phyloP scores from a whole-genome alignment of 2,329 filamentous ascomycete species.

The Didymella pomorum region DNA sequence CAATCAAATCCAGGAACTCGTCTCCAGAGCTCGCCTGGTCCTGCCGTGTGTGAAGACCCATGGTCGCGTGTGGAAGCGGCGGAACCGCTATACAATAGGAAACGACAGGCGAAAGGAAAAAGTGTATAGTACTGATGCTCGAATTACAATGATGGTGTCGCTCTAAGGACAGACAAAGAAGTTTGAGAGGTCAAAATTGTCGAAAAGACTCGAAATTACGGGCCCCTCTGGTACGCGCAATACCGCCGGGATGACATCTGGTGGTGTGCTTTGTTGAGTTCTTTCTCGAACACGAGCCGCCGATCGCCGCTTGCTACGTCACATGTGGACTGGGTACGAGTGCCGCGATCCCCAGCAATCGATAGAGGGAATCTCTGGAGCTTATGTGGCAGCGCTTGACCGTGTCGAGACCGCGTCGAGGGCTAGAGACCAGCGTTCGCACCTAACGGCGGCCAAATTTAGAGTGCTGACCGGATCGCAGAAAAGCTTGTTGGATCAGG shows the following conservation, averaged over 20 bases:
- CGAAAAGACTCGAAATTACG: conserved; percentile 7
- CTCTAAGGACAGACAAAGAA: background rate
- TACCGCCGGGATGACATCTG: conserved; percentile 21
- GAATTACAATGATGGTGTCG: background rate
- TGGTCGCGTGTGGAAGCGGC: conserved; percentile 19
- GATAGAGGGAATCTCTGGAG: conserved; percentile 3
- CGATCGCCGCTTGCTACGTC: conserved; percentile 26
- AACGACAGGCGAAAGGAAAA: conserved; percentile 13
- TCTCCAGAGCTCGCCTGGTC: conserved; percentile 34
- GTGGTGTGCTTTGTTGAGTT: conserved; percentile 22
- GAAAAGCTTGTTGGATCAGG: conserved; percentile 22
- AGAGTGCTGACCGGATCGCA: conserved; percentile 18
- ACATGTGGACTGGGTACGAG: conserved; percentile 15
- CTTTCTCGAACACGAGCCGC: conserved; percentile 20
- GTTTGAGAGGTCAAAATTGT: conserved; percentile 6
- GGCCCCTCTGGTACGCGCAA: conserved; percentile 20
- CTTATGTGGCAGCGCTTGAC: conserved; percentile 14
- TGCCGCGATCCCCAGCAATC: conserved; percentile 10
- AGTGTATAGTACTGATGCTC: conserved; percentile 1
- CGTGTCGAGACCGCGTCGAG: conserved; percentile 7
- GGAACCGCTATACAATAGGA: conserved; percentile 10
- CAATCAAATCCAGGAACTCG: conserved; percentile 52
- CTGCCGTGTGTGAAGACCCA: conserved; percentile 26
- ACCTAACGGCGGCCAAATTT: conserved; percentile 20
- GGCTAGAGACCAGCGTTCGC: conserved; percentile 5